phyloP scores from a whole-genome alignment of 805 yeast species.

The Schwanniomyces sp. region DNA sequence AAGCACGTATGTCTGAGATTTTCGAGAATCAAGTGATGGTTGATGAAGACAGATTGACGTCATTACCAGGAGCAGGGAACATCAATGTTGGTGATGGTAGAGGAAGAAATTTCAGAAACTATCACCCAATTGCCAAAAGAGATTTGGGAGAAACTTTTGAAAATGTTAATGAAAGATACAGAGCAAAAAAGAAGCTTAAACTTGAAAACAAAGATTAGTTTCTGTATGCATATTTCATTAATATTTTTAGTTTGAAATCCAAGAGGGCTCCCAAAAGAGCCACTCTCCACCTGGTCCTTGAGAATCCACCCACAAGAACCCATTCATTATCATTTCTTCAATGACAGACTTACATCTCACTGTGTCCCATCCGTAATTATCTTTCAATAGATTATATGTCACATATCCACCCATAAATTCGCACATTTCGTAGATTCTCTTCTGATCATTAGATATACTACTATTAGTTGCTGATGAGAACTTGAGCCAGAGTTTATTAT shows the following conservation, averaged over 20 bases:
- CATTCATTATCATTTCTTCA: constrained; percentile 77
- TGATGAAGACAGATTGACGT: constrained; percentile 14
- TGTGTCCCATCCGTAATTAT: constrained; percentile 74
- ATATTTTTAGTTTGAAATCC: constrained; percentile 42
- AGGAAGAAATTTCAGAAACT: constrained; percentile 58
- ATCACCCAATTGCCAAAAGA: constrained; percentile 59
- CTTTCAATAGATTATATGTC: constrained; percentile 59
- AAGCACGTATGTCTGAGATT: constrained; percentile 50
- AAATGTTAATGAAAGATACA: constrained; percentile 63
- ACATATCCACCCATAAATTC: constrained; percentile 74
- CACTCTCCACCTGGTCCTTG: constrained; percentile 42
- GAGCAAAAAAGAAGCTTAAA: constrained; percentile 34
- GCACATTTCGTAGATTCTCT: constrained; percentile 70
- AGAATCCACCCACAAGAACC: constrained; percentile 83
- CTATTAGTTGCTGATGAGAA: constrained; percentile 28
- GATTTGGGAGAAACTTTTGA: constrained; percentile 65
- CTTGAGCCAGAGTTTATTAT: constrained; percentile 52
- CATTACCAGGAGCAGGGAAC: constrained; percentile 17
- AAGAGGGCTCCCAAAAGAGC: constrained; percentile 73
- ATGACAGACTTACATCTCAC: constrained; percentile 62
- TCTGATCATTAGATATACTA: constrained; percentile 56
- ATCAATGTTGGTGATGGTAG: constrained; percentile 78
- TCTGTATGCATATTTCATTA: background rate
- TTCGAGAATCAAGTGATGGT: constrained; percentile 39
- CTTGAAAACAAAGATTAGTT: background rate